Evolutionary conservation across 2,329 filamentous ascomycete genomes (phyloP).

Genomic region (Arthrinium phaeospermum): DNA sequence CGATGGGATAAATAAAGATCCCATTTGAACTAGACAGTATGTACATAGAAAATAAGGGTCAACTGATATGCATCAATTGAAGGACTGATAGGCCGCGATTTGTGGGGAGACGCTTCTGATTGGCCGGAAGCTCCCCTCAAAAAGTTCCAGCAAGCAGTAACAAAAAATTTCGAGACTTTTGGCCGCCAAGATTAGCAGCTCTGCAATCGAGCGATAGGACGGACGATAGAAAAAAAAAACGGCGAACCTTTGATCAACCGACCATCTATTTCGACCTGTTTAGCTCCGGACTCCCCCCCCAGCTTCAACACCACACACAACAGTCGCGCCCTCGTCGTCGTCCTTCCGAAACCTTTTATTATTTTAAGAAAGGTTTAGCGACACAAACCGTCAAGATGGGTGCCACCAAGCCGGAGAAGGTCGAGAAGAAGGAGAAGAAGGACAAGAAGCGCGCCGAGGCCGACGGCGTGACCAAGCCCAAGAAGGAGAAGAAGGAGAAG

Average conservation of each 20-base stretch:
- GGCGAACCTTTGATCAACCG: not conserved
- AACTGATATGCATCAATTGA: constrained; percentile 19
- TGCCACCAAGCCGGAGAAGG: constrained; percentile 43
- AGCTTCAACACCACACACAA: not conserved
- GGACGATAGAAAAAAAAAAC: constrained; percentile 5
- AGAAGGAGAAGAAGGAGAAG: constrained; percentile 68
- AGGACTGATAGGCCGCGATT: not conserved
- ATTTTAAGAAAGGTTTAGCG: not conserved
- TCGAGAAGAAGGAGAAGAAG: constrained; percentile 64
- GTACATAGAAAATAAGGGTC: not conserved
- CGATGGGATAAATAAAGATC: not conserved
- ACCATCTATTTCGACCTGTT: not conserved
- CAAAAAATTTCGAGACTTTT: constrained; percentile 19
- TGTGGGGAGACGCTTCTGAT: not conserved
- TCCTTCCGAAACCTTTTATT: not conserved
- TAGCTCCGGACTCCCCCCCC: not conserved
- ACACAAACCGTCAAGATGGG: constrained; percentile 33
- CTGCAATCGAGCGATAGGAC: constrained; percentile 9
- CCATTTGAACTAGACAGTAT: not conserved
- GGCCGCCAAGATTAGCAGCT: constrained; percentile 11
- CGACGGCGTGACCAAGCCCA: constrained; percentile 59
- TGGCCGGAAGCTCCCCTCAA: constrained; percentile 11
- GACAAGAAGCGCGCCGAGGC: constrained; percentile 60
- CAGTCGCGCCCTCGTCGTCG: not conserved
- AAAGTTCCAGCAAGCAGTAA: not conserved